These are phyloP conservation scores for Tetrahymena malaccensis DNA, from an alignment of 73 alveolate genomes.

Conservation along the genomic window DNA sequence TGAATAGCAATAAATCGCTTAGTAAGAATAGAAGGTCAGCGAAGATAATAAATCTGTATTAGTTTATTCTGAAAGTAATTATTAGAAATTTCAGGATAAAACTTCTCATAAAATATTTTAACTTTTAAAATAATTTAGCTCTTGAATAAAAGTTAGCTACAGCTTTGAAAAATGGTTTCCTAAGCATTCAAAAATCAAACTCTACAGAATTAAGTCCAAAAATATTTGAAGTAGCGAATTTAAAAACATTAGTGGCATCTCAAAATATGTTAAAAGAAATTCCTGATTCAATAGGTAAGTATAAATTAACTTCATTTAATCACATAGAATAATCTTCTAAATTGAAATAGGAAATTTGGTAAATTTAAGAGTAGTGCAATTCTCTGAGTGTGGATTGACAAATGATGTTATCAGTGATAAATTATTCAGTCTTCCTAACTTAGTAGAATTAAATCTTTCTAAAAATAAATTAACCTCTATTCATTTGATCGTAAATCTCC, in stretches of 20 bases:
- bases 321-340: neutral
- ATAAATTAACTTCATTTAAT: neutral
- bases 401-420: neutral
- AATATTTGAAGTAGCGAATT: neutral
- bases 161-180: neutral
- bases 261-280: neutral
- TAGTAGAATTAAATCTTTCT: neutral
- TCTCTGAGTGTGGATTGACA: neutral
- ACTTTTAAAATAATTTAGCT: neutral
- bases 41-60: neutral
- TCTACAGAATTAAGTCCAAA: neutral
- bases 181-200: neutral
- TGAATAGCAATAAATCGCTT: neutral
- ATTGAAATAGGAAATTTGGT: neutral
- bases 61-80: neutral
- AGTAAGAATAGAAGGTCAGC: neutral
- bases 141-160: neutral
- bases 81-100: neutral
- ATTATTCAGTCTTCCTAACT: neutral
- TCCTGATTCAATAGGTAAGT: neutral
- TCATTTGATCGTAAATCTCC: neutral
- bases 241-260: neutral
- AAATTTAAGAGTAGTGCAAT: neutral
- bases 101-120: neutral
- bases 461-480: neutral